These are phyloP conservation scores for Isochrysis galbana DNA, from an alignment of 78 protist genomes.

Conservation along the genomic window DNA sequence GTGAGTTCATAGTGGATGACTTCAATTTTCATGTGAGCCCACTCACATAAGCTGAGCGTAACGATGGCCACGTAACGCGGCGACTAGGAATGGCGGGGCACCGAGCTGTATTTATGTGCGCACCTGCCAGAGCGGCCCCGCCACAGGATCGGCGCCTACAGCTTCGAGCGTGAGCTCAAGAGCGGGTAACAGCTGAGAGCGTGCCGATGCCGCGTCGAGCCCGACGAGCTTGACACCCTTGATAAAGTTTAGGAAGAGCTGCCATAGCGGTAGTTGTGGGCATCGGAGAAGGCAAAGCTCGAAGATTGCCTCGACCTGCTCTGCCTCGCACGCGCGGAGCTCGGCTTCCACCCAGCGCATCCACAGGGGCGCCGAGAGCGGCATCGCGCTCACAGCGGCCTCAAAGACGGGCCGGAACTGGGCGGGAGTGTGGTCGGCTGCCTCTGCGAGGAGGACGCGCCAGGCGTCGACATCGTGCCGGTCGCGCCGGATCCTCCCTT, in stretches of 20 bases:
- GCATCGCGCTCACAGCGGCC: neutral
- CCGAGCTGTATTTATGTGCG: too few species aligned
- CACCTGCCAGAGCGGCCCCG: conserved; percentile 6
- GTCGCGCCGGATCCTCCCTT: neutral
- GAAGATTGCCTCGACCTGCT: neutral
- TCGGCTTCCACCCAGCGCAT: neutral
- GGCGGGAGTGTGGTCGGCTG: neutral
- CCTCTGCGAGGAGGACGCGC: neutral
- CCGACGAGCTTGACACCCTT: neutral
- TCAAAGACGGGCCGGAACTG: neutral
- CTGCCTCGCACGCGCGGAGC: neutral
- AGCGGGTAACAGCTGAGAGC: neutral
- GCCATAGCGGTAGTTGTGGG: neutral
- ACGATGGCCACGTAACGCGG: too few species aligned
- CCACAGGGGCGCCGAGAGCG: neutral
- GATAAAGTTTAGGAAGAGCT: neutral
- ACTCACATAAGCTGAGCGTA: too few species aligned
- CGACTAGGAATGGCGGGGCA: too few species aligned
- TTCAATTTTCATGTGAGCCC: too few species aligned
- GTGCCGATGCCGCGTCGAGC: neutral
- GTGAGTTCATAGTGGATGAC: too few species aligned
- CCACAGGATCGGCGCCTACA: neutral
- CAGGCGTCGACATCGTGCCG: neutral
- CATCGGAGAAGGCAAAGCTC: conserved; percentile 1
- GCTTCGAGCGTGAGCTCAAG: neutral